These are phyloP conservation scores for Prosopis cineraria DNA, from an alignment of 306 rosid species.

Conservation along the genomic window DNA sequence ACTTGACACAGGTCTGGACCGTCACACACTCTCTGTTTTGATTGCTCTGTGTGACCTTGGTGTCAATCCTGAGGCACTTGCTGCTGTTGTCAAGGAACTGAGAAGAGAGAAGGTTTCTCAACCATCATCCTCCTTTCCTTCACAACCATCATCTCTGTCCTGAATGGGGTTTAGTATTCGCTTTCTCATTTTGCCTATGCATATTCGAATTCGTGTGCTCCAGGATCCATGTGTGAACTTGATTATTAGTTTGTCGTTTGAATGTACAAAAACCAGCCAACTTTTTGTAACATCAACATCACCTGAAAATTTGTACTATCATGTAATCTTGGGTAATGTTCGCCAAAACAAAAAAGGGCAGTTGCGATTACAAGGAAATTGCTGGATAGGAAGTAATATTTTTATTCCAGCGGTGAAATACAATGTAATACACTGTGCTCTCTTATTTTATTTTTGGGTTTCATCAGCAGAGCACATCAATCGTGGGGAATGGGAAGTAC, in stretches of 20 bases:
- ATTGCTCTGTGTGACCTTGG: slow-evolving; percentile 2
- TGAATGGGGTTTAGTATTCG: not conserved
- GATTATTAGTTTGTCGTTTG: not conserved
- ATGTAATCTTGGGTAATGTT: not conserved
- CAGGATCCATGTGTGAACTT: not conserved
- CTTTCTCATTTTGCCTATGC: not conserved
- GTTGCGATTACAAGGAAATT: no score
- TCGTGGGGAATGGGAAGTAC: not conserved
- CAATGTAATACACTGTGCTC: no score
- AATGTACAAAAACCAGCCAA: not conserved
- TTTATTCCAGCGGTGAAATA: no score
- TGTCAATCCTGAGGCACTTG: slow-evolving; percentile 9
- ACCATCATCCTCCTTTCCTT: not conserved
- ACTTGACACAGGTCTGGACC: not conserved
- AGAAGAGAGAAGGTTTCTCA: not conserved
- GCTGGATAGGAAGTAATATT: no score
- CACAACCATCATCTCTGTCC: not conserved
- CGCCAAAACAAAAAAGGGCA: no score
- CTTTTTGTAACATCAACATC: not conserved
- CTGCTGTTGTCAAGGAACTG: not conserved
- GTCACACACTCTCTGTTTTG: not conserved
- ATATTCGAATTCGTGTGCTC: not conserved
- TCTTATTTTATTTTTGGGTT: no score
- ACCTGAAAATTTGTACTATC: not conserved
- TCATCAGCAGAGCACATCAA: not conserved